These are phyloP conservation scores for Candida nonsorbophila DNA, from an alignment of 805 yeast genomes.

Conservation along the genomic window DNA sequence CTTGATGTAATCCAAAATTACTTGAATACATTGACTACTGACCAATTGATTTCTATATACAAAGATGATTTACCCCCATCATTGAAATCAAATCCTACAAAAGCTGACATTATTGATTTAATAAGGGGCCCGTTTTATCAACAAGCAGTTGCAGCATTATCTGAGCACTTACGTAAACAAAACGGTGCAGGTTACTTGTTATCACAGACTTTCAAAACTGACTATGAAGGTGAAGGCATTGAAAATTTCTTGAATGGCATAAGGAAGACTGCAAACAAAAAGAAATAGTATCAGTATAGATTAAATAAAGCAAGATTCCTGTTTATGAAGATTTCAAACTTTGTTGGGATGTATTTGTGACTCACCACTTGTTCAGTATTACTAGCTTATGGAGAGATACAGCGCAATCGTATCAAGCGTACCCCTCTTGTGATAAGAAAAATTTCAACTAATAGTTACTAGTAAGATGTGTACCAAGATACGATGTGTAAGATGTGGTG, in stretches of 20 bases:
- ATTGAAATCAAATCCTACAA: constrained; percentile 23
- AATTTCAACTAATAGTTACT: no score
- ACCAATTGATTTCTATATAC: constrained; percentile 29
- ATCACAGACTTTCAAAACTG: constrained; percentile 43
- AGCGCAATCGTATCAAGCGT: no score
- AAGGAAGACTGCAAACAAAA: constrained; percentile 18
- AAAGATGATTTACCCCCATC: constrained; percentile 37
- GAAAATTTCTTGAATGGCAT: constrained; percentile 44
- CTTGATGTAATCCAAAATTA: constrained; percentile 24
- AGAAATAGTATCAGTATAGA: neutral
- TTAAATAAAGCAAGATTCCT: neutral
- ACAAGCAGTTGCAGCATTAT: constrained; percentile 36
- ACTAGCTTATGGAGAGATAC: no score
- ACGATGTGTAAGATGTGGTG: no score
- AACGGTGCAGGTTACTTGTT: constrained; percentile 46
- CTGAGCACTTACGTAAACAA: constrained; percentile 32
- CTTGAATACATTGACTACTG: constrained; percentile 24
- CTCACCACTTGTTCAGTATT: no score
- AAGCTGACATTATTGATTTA: constrained; percentile 35
- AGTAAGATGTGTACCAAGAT: no score
- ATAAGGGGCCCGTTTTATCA: constrained; percentile 46
- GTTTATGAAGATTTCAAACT: neutral
- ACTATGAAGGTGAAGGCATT: constrained; percentile 52
- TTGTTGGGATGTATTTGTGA: no score
- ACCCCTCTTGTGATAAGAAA: no score